phyloP scores from a whole-genome alignment of 1,284 basidiomycete genomes.

The Cutaneotrichosporon cavernicola region DNA sequence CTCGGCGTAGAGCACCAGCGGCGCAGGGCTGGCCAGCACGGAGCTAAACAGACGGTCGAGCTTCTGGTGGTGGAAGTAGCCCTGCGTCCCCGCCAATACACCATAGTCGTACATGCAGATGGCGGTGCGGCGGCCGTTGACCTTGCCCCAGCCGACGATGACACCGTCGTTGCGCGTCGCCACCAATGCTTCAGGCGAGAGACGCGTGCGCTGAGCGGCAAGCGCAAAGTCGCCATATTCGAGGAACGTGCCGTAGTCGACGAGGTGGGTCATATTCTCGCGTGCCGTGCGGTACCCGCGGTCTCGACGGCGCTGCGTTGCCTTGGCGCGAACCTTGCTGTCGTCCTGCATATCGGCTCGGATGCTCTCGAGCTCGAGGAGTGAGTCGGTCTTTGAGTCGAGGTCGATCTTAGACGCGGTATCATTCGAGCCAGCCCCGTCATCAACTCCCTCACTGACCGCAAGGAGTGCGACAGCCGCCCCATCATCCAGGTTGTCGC shows the following conservation, averaged over 20 bases:
- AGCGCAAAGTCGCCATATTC: conserved; percentile 27
- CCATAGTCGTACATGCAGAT: conserved; percentile 27
- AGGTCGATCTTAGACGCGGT: conserved; percentile 18
- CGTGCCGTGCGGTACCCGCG: conserved; percentile 22
- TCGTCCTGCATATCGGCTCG: conserved; percentile 21
- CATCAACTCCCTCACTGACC: conserved; percentile 7
- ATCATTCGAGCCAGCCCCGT: conserved; percentile 2
- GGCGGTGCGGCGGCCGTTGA: conserved; percentile 21
- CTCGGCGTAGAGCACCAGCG: conserved; percentile 26
- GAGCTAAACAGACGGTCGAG: conserved; percentile 25
- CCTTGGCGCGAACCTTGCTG: conserved; percentile 18
- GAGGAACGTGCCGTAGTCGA: conserved; percentile 23
- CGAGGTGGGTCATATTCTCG: conserved; percentile 26
- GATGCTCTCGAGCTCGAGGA: conserved; percentile 24
- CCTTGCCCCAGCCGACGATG: conserved; percentile 28
- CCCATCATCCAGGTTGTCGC: conserved; percentile 24
- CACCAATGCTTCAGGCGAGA: conserved; percentile 12
- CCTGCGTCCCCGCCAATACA: conserved; percentile 26
- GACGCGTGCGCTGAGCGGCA: conserved; percentile 23
- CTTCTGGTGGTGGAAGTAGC: conserved; percentile 27
- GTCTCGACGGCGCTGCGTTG: conserved; percentile 18
- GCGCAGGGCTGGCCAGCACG: conserved; percentile 25
- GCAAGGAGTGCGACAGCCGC: conserved; percentile 19
- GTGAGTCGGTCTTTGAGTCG: conserved; percentile 17
- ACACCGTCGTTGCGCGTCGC: conserved; percentile 27